A percentile compares a stretch with the other conserved stretches of the same genome.
Conservation (phyloP, 495 filamentous ascomycete species). For the Usnea hakonensis region DNA sequence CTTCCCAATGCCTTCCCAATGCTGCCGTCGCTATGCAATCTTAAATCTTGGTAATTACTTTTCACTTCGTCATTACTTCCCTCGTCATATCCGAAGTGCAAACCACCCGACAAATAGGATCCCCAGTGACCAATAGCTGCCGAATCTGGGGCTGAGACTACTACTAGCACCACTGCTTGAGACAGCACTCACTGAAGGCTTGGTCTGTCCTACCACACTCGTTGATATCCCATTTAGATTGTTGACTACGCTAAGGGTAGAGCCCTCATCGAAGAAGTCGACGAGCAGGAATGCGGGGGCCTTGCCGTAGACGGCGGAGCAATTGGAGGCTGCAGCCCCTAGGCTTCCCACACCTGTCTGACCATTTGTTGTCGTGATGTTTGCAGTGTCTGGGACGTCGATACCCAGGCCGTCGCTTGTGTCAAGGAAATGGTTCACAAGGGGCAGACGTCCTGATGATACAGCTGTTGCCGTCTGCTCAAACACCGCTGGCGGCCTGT, state of each 20-base stretch:
- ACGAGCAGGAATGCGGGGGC: conserved; percentile 64
- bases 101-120: not conserved
- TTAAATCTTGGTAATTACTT: not conserved
- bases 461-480: conserved; percentile 39
- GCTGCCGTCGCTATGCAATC: conserved; percentile 1
- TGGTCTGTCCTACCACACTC: conserved; percentile 32
- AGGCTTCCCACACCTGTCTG: conserved; percentile 49
- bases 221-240: conserved; percentile 51
- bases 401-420: conserved; percentile 42
- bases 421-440: conserved; percentile 72
- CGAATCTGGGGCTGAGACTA: not conserved
- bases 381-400: conserved; percentile 50
- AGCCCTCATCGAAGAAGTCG: conserved; percentile 64
- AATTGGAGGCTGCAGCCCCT: conserved; percentile 49
- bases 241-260: conserved; percentile 55
- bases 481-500: conserved; percentile 48
- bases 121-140: not conserved
- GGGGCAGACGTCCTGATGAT: conserved; percentile 42
- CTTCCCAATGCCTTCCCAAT: conserved; percentile 1
- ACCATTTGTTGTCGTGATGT: conserved; percentile 54
- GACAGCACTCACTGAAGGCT: conserved; percentile 6
- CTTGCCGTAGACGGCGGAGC: conserved; percentile 46
- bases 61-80: not conserved
- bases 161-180: not conserved
- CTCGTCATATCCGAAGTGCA: not conserved